These are phyloP conservation scores for Naumovozyma baii DNA, from an alignment of 805 yeast genomes.

Conservation along the genomic window DNA sequence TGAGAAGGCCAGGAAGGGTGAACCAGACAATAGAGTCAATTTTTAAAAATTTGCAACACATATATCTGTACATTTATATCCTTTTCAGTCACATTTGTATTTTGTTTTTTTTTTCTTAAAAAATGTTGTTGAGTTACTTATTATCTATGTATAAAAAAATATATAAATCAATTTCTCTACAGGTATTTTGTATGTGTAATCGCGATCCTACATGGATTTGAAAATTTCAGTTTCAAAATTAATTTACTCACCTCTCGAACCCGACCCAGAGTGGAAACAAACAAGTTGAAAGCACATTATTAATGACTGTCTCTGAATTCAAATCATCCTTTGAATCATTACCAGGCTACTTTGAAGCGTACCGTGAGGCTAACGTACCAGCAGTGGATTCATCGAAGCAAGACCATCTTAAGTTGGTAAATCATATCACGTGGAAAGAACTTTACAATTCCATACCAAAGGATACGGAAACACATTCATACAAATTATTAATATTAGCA, in stretches of 20 bases:
- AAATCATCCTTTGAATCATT: constrained; percentile 9
- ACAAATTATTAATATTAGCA: constrained; percentile 20
- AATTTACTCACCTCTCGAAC: too few relatives aligned
- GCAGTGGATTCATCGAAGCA: constrained; percentile 11
- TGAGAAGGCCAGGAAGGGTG: constrained; percentile 17
- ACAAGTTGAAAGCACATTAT: background rate
- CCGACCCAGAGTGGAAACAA: too few relatives aligned
- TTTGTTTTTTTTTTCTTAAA: too few relatives aligned
- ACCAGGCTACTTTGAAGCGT: constrained; percentile 23
- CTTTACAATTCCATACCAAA: constrained; percentile 15
- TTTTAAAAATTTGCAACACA: constrained; percentile 1
- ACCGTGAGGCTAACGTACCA: too few relatives aligned
- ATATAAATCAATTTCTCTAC: too few relatives aligned
- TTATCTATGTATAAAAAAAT: too few relatives aligned
- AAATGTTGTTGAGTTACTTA: too few relatives aligned
- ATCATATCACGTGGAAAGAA: constrained; percentile 14
- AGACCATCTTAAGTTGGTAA: constrained; percentile 13
- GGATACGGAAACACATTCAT: constrained; percentile 12
- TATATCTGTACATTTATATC: too few relatives aligned
- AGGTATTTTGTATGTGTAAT: too few relatives aligned
- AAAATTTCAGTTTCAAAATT: too few relatives aligned
- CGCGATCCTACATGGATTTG: too few relatives aligned
- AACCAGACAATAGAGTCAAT: constrained; percentile 22
- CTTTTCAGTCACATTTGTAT: too few relatives aligned
- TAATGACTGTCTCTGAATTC: background rate